These are phyloP conservation scores for Mycena belliarum DNA, from an alignment of 768 basidiomycete genomes.

Conservation along the genomic window DNA sequence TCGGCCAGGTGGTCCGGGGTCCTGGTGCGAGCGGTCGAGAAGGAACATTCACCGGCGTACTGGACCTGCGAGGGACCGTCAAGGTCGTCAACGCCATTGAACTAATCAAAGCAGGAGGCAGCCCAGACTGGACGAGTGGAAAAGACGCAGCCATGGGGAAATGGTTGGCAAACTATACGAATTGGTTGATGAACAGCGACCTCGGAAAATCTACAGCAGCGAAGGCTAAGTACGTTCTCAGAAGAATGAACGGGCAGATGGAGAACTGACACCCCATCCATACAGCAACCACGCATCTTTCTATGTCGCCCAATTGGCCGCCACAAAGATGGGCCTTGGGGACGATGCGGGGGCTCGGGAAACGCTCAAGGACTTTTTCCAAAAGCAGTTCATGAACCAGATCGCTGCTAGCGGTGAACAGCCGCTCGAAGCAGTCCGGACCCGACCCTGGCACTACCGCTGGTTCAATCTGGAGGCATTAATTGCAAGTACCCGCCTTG, in stretches of 20 bases:
- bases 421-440: conserved; percentile 56
- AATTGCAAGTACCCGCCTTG: conserved; percentile 39
- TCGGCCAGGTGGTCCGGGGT: conserved; percentile 55
- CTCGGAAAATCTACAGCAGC: conserved; percentile 42
- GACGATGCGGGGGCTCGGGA: conserved; percentile 41
- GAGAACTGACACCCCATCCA: background rate
- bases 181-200: conserved; percentile 46
- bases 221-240: conserved; percentile 48
- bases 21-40: conserved; percentile 41
- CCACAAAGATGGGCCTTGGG: conserved; percentile 40
- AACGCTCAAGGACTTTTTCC: conserved; percentile 43
- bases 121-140: conserved; percentile 43
- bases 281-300: conserved; percentile 57
- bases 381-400: conserved; percentile 44
- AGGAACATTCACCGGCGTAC: conserved; percentile 55
- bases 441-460: conserved; percentile 58
- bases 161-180: conserved; percentile 45
- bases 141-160: conserved; percentile 39
- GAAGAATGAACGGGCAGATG: background rate
- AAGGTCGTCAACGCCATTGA: conserved; percentile 51
- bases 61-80: conserved; percentile 52
- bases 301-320: conserved; percentile 46
- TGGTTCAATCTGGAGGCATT: conserved; percentile 61
- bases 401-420: conserved; percentile 55
- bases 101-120: conserved; percentile 37